phyloP scores from a whole-genome alignment of 495 filamentous ascomycete species.

The Eremomyces bilateralis region DNA sequence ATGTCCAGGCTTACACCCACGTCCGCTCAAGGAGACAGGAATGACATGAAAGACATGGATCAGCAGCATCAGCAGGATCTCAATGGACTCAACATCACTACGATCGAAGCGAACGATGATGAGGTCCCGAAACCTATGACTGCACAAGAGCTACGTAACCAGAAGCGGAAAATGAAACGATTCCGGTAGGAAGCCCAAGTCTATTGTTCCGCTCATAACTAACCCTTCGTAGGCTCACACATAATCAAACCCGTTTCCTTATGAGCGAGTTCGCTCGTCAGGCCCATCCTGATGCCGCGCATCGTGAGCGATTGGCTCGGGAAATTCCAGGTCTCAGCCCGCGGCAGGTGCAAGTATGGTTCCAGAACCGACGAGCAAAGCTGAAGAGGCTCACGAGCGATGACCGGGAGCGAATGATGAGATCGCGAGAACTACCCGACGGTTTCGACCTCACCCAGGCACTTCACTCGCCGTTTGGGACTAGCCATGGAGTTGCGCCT shows the following conservation, averaged over 20 bases:
- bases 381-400: slow-evolving; percentile 84
- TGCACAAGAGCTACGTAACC: slow-evolving; percentile 47
- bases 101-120: slow-evolving; percentile 30
- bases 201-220: no score
- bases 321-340: slow-evolving; percentile 89
- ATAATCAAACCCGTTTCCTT: slow-evolving; percentile 87
- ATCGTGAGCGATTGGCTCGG: slow-evolving; percentile 69
- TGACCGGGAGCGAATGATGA: slow-evolving; percentile 84
- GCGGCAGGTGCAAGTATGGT: slow-evolving; percentile 95
- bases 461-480: slow-evolving; percentile 45
- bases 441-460: slow-evolving; percentile 86
- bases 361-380: slow-evolving; percentile 94
- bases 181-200: slow-evolving; percentile 42
- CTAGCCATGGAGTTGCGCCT: slow-evolving; percentile 27
- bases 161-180: slow-evolving; percentile 87
- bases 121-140: slow-evolving; percentile 35
- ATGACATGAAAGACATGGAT: slow-evolving; percentile 29
- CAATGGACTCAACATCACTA: slow-evolving; percentile 11
- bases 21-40: slow-evolving; percentile 26
- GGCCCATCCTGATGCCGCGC: slow-evolving; percentile 83
- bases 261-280: slow-evolving; percentile 97
- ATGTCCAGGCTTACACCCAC: slow-evolving; percentile 15
- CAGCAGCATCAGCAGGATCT: slow-evolving; percentile 12
- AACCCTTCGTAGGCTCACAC: slow-evolving; percentile 53
- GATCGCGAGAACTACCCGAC: slow-evolving; percentile 75